Evolutionary conservation across 2,329 filamentous ascomycete genomes (phyloP).

Genomic region (Coleophoma eucalyptorum): DNA sequence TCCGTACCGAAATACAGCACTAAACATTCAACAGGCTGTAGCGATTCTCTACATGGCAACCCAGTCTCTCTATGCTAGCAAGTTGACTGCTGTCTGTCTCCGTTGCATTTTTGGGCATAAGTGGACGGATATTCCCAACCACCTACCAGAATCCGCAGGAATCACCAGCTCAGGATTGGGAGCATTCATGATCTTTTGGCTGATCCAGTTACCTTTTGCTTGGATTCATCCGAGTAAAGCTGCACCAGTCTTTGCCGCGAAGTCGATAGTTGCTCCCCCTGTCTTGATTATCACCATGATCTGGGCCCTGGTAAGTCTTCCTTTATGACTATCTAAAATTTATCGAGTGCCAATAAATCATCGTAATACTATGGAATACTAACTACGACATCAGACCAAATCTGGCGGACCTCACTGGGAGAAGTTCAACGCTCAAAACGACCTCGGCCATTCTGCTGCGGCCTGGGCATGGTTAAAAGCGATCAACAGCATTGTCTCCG

Average conservation of each 20-base stretch:
- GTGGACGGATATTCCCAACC: neutral
- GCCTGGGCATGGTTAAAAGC: neutral
- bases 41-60: slow-evolving; percentile 55
- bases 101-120: neutral
- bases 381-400: neutral
- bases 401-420: neutral
- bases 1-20: neutral
- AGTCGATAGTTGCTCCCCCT: slow-evolving; percentile 43
- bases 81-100: neutral
- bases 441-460: neutral
- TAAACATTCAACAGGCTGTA: slow-evolving; percentile 13
- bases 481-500: slow-evolving; percentile 23
- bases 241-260: slow-evolving; percentile 44
- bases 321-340: slow-evolving; percentile 28
- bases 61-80: slow-evolving; percentile 54
- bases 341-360: too few species aligned
- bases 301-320: slow-evolving; percentile 53
- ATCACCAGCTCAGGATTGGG: slow-evolving; percentile 47
- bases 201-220: slow-evolving; percentile 37
- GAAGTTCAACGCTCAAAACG: neutral
- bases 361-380: too few species aligned
- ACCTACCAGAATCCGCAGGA: slow-evolving; percentile 40
- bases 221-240: slow-evolving; percentile 22
- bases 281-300: slow-evolving; percentile 56
- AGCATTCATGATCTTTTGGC: slow-evolving; percentile 48